A percentile compares a stretch with the other conserved stretches of the same genome.
Evolutionary conservation across 805 yeast species (phyloP).

Genomic region (Nakazawaea ishiwadae): DNA sequence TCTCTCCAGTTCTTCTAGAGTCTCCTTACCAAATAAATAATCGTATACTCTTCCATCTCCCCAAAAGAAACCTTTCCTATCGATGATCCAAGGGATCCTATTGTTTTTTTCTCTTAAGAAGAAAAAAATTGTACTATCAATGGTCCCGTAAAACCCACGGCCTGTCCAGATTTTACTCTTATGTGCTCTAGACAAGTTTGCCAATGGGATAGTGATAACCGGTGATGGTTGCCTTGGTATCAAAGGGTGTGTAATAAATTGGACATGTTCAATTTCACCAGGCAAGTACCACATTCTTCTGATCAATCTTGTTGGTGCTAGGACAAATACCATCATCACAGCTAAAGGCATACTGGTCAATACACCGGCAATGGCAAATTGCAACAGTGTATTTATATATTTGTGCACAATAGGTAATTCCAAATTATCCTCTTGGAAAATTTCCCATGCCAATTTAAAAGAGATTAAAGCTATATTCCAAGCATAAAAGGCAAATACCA

Average conservation of each 20-base stretch:
- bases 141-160: slow-evolving; percentile 83
- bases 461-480: slow-evolving; percentile 35
- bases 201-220: slow-evolving; percentile 61
- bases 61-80: slow-evolving; percentile 88
- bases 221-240: slow-evolving; percentile 78
- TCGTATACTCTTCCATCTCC: slow-evolving; percentile 88
- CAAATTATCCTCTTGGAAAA: slow-evolving; percentile 26
- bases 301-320: slow-evolving; percentile 65
- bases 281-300: slow-evolving; percentile 78
- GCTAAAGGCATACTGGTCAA: slow-evolving; percentile 38
- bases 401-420: slow-evolving; percentile 21
- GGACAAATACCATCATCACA: slow-evolving; percentile 34
- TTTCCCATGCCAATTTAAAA: slow-evolving; percentile 19
- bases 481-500: slow-evolving; percentile 67
- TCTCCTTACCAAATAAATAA: slow-evolving; percentile 73
- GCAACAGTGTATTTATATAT: slow-evolving; percentile 20
- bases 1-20: slow-evolving; percentile 70
- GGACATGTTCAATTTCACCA: slow-evolving; percentile 48
- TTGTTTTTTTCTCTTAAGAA: slow-evolving; percentile 56
- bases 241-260: slow-evolving; percentile 70
- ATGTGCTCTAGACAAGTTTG: slow-evolving; percentile 47
- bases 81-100: slow-evolving; percentile 69
- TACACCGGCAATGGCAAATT: slow-evolving; percentile 28
- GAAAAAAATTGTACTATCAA: slow-evolving; percentile 69
- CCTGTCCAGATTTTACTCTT: slow-evolving; percentile 77